These are phyloP conservation scores for Immersiella caudata DNA, from an alignment of 495 filamentous ascomycete genomes.

Conservation along the genomic window DNA sequence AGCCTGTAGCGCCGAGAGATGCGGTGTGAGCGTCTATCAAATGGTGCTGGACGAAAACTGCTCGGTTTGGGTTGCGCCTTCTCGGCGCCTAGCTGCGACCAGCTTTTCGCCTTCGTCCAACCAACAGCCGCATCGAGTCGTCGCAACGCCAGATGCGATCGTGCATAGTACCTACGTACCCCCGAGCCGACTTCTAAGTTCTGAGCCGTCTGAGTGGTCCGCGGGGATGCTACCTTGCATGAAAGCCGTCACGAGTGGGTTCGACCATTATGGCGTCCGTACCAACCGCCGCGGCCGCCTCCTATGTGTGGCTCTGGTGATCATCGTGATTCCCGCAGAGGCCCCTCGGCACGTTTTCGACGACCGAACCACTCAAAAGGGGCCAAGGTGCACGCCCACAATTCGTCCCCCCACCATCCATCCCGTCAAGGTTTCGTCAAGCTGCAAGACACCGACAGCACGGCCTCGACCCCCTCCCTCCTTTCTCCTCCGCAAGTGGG, in stretches of 20 bases:
- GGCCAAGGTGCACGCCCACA: neutral
- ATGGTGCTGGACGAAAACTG: neutral
- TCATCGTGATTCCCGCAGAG: constrained; percentile 7
- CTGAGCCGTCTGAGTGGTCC: constrained; percentile 5
- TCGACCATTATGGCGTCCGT: neutral
- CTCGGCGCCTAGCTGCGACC: constrained; percentile 8
- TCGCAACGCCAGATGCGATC: constrained; percentile 10
- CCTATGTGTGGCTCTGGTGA: neutral
- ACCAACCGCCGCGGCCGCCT: constrained; percentile 5
- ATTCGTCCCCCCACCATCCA: constrained; percentile 1
- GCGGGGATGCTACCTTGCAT: constrained; percentile 8
- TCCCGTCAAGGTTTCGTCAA: neutral
- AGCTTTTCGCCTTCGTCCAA: neutral
- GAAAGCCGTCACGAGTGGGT: constrained; percentile 12
- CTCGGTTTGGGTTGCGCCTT: constrained; percentile 7
- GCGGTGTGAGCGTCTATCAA: constrained; percentile 13
- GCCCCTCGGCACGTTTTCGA: neutral
- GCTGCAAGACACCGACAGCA: neutral
- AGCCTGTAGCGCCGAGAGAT: constrained; percentile 2
- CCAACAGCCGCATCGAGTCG: neutral
- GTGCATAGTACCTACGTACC: constrained; percentile 6
- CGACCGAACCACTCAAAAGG: constrained; percentile 6
- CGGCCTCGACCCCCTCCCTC: neutral
- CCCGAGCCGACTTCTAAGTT: neutral
- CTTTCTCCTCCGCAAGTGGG: neutral